A percentile compares a stretch with the other conserved stretches of the same genome.
phyloP scores from a whole-genome alignment of 257 asterid species.

The Solanum chiquidenum region DNA sequence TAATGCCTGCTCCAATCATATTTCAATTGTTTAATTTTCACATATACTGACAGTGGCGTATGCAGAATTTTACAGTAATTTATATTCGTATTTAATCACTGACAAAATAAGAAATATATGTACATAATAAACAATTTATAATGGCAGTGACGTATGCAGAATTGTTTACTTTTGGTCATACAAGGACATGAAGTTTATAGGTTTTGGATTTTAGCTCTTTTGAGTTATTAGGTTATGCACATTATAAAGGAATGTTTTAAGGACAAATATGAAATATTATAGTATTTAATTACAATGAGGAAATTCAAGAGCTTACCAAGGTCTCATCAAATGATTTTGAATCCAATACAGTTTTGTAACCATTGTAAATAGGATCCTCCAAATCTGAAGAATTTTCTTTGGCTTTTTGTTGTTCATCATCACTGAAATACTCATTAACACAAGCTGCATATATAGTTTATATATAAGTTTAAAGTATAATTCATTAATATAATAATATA shows the following conservation, averaged over 20 bases:
- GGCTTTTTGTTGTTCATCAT: constrained; percentile 3
- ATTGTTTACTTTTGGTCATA: too few relatives aligned
- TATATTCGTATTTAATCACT: neutral
- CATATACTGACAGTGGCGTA: neutral
- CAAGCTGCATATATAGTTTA: constrained; percentile 38
- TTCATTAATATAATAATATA: neutral
- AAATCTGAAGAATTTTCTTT: constrained; percentile 16
- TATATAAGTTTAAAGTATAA: neutral
- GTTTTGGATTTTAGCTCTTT: neutral
- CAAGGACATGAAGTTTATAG: neutral
- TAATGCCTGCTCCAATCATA: constrained; percentile 35
- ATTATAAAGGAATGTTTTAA: neutral
- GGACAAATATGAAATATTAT: neutral
- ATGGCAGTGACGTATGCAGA: too few relatives aligned
- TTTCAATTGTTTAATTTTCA: neutral
- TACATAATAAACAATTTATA: neutral
- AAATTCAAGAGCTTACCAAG: constrained; percentile 6
- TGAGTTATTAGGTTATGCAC: neutral
- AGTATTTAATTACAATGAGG: neutral
- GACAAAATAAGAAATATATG: neutral
- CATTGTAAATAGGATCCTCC: constrained; percentile 32
- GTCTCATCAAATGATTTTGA: constrained; percentile 33
- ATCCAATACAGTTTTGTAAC: constrained; percentile 28
- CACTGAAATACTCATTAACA: constrained; percentile 23
- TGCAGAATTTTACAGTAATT: neutral